Evolutionary conservation across 495 filamentous ascomycete species (phyloP).

Genomic region (Aspergillus affinis): DNA sequence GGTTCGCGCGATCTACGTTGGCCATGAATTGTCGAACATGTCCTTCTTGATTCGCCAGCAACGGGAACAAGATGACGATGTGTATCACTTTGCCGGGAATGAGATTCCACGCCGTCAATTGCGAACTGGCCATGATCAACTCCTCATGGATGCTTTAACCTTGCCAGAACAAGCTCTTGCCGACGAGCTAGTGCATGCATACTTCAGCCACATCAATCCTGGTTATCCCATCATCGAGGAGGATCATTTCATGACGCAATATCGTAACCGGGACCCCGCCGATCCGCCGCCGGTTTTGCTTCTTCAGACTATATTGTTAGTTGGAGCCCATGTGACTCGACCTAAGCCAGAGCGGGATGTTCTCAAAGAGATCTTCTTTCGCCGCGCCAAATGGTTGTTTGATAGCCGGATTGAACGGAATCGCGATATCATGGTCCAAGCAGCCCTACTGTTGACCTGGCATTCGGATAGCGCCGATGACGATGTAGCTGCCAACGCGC

Average conservation of each 20-base stretch:
- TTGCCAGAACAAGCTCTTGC: conserved; percentile 45
- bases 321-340: conserved; percentile 45
- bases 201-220: conserved; percentile 45
- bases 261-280: conserved; percentile 45
- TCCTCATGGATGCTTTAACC: conserved; percentile 49
- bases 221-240: conserved; percentile 49
- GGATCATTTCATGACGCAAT: conserved; percentile 48
- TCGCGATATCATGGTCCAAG: conserved; percentile 50
- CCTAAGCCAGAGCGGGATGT: conserved; percentile 41
- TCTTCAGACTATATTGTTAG: conserved; percentile 46
- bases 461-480: conserved; percentile 48
- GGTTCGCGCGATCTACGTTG: conserved; percentile 50
- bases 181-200: conserved; percentile 48
- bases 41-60: conserved; percentile 52
- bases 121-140: conserved; percentile 46
- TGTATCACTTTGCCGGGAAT: conserved; percentile 50
- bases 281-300: conserved; percentile 47
- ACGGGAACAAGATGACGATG: conserved; percentile 45
- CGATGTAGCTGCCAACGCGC: conserved; percentile 49
- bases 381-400: conserved; percentile 48
- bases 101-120: conserved; percentile 47
- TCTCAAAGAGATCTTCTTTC: conserved; percentile 49
- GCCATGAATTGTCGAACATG: conserved; percentile 52
- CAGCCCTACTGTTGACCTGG: conserved; percentile 48
- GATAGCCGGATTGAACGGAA: conserved; percentile 51